phyloP scores from a whole-genome alignment of 2,329 filamentous ascomycete species.

The Rosellinia necatrix region DNA sequence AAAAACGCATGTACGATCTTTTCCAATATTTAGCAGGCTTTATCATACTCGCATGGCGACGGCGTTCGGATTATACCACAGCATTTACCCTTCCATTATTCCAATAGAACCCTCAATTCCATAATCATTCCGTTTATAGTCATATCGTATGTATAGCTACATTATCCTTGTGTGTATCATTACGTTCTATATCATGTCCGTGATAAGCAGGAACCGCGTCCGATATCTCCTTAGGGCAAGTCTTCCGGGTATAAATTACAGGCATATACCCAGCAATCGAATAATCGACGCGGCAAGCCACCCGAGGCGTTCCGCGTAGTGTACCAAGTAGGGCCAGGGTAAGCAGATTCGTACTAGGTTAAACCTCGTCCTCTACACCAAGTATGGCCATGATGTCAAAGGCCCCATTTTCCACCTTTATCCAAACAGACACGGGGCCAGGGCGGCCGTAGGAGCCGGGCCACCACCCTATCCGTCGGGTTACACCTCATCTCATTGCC shows the following conservation, averaged over 20 bases:
- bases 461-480: background rate
- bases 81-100: conserved; percentile 15
- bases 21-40: background rate
- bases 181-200: background rate
- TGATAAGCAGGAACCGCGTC: no score
- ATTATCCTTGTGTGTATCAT: background rate
- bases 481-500: background rate
- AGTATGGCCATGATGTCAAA: no score
- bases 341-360: no score
- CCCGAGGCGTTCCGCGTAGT: no score
- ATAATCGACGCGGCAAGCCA: no score
- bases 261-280: no score
- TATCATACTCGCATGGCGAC: conserved; percentile 26
- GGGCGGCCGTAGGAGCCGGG: no score
- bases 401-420: no score
- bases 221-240: no score
- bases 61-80: conserved; percentile 30
- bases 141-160: background rate
- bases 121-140: background rate
- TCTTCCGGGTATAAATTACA: no score
- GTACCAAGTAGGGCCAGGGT: no score
- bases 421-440: background rate
- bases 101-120: conserved; percentile 11
- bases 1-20: conserved; percentile 7
- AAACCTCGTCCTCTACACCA: no score